Percentiles rank a stretch among this genome's conserved stretches.
Conservation (phyloP, 139 green algal species). For the Chlorella sp. region DNA sequence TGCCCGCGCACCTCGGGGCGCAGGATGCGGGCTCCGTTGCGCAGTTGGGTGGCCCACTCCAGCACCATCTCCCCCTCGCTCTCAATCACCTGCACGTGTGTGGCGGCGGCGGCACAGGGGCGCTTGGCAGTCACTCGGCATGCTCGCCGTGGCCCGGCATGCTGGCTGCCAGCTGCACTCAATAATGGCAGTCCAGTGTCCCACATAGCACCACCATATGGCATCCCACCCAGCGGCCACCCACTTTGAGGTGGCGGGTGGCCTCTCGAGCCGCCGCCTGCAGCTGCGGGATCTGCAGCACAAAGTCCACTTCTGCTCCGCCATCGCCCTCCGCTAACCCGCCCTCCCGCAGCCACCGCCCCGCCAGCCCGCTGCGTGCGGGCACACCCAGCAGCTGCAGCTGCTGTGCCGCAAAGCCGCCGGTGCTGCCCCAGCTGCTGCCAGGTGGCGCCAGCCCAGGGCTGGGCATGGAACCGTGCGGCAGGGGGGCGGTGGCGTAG, state of each 20-base stretch:
- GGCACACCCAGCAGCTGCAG: slow-evolving; percentile 2
- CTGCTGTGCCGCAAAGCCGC: too few species aligned
- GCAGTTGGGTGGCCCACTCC: slow-evolving; percentile 8
- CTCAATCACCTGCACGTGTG: slow-evolving; percentile 3
- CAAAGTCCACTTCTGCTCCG: background rate
- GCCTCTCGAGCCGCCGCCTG: slow-evolving; percentile 4
- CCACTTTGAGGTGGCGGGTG: slow-evolving; percentile 1
- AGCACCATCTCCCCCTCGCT: background rate
- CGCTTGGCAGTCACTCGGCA: too few species aligned
- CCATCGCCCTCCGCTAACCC: background rate
- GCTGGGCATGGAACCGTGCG: too few species aligned
- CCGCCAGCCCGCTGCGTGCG: background rate
- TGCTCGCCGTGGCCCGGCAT: too few species aligned
- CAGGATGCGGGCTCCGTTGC: background rate
- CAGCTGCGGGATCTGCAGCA: slow-evolving; percentile 30
- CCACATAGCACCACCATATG: too few species aligned
- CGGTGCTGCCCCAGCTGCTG: too few species aligned
- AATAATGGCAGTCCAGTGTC: too few species aligned
- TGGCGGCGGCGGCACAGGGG: too few species aligned
- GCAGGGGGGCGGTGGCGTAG: too few species aligned
- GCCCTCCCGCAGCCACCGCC: slow-evolving; percentile 5
- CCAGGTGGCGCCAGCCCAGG: too few species aligned
- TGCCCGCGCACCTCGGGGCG: background rate
- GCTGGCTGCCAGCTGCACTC: too few species aligned
- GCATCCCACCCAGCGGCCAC: background rate